Percentiles rank a stretch among this genome's conserved stretches.
Evolutionary conservation across 331 rosid species (phyloP).

Genomic region (Stylosanthes scabra): DNA sequence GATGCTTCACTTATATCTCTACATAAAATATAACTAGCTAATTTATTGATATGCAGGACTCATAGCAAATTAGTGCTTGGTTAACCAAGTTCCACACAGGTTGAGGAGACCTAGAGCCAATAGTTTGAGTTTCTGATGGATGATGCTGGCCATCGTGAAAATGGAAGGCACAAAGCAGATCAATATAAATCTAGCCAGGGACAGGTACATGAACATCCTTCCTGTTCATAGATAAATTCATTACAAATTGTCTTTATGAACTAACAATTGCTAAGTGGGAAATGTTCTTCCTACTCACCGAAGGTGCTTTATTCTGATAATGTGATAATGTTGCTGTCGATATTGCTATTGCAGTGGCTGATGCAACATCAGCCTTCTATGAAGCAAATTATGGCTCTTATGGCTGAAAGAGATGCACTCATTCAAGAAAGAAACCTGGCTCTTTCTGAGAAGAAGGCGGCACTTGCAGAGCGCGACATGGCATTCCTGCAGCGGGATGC

Average conservation of each 20-base stretch:
- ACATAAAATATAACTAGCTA: constrained; percentile 16
- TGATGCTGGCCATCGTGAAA: constrained; percentile 82
- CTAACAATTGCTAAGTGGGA: not conserved
- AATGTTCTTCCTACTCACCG: constrained; percentile 1
- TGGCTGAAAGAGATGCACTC: constrained; percentile 91
- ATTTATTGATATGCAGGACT: constrained; percentile 39
- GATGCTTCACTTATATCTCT: not conserved
- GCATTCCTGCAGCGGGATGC: constrained; percentile 83
- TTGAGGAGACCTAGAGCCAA: constrained; percentile 27
- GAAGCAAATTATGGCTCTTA: constrained; percentile 88
- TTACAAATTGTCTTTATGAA: not conserved
- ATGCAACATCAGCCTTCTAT: constrained; percentile 91
- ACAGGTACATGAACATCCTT: constrained; percentile 55
- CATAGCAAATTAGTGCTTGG: constrained; percentile 23
- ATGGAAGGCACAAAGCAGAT: constrained; percentile 78
- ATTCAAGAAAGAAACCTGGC: constrained; percentile 87
- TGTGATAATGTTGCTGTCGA: not conserved
- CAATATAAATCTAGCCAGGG: constrained; percentile 78
- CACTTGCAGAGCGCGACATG: constrained; percentile 86
- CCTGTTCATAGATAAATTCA: not conserved
- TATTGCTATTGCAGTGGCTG: constrained; percentile 69
- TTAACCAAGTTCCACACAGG: constrained; percentile 28
- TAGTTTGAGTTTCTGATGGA: constrained; percentile 58
- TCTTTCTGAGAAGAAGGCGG: constrained; percentile 83
- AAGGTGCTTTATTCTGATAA: not conserved